phyloP scores from a whole-genome alignment of 164 flowering plant genomes.

The Malania oleifera region DNA sequence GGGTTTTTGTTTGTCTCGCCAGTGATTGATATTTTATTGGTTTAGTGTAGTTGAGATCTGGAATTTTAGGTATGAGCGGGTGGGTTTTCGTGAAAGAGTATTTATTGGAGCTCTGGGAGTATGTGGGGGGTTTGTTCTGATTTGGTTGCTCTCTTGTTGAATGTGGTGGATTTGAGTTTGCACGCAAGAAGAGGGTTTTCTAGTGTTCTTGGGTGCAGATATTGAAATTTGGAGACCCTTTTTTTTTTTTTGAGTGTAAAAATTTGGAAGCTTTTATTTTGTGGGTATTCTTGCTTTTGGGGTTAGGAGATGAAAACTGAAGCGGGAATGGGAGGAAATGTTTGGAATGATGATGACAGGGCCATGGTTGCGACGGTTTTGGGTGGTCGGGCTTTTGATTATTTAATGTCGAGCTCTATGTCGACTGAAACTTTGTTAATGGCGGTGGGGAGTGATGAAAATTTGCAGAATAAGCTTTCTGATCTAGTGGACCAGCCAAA shows the following conservation, averaged over 20 bases:
- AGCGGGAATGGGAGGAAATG: constrained; percentile 31
- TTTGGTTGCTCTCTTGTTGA: neutral
- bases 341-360: constrained; percentile 68
- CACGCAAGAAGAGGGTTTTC: neutral
- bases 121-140: neutral
- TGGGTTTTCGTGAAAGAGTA: no score
- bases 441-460: constrained; percentile 50
- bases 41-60: no score
- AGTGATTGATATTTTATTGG: neutral
- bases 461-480: constrained; percentile 73
- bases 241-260: neutral
- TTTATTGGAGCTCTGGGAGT: neutral
- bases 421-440: constrained; percentile 47
- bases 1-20: constrained; percentile 12
- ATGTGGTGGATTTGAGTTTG: constrained; percentile 8
- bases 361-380: constrained; percentile 59
- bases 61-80: neutral
- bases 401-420: constrained; percentile 49
- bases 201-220: neutral
- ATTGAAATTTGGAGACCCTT: neutral
- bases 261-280: constrained; percentile 6
- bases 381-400: constrained; percentile 65
- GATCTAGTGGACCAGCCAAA: constrained; percentile 80
- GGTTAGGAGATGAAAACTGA: constrained; percentile 39
- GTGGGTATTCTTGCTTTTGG: constrained; percentile 7